Evolutionary conservation across 2,329 filamentous ascomycete genomes (phyloP).

Genomic region (Tolypocladium cylindrosporum): DNA sequence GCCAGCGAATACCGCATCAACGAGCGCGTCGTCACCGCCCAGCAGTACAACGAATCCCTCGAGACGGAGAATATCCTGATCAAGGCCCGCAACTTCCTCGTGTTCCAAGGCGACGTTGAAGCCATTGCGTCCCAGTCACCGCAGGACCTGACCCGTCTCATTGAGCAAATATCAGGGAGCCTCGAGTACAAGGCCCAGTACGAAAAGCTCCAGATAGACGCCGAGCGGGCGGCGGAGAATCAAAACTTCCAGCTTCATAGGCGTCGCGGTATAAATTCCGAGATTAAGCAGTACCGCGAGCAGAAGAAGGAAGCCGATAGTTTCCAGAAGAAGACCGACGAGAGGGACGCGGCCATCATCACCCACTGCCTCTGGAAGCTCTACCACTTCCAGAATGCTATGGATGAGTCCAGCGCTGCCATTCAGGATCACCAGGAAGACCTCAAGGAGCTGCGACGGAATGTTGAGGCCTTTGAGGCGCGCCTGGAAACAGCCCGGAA

Average conservation of each 20-base stretch:
- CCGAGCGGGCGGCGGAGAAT: slow-evolving; percentile 79
- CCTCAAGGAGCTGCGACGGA: slow-evolving; percentile 82
- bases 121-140: slow-evolving; percentile 92
- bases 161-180: slow-evolving; percentile 96
- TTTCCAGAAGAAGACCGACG: slow-evolving; percentile 81
- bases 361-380: slow-evolving; percentile 95
- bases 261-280: slow-evolving; percentile 88
- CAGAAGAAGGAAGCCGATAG: slow-evolving; percentile 94
- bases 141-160: slow-evolving; percentile 82
- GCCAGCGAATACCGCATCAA: slow-evolving; percentile 97
- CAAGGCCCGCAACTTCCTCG: slow-evolving; percentile 94
- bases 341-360: slow-evolving; percentile 83
- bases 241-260: slow-evolving; percentile 82
- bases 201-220: slow-evolving; percentile 76
- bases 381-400: slow-evolving; percentile 86
- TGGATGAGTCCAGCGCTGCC: slow-evolving; percentile 81
- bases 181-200: slow-evolving; percentile 92
- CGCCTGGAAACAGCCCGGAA: slow-evolving; percentile 72
- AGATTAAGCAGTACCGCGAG: slow-evolving; percentile 95
- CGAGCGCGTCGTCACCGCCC: slow-evolving; percentile 75
- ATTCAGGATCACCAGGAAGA: slow-evolving; percentile 94
- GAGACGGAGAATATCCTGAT: slow-evolving; percentile 95
- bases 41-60: slow-evolving; percentile 86
- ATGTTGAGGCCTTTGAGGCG: slow-evolving; percentile 74
- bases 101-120: slow-evolving; percentile 97